phyloP scores from a whole-genome alignment of 208 protist genomes.

The Trypanosoma caninum region DNA sequence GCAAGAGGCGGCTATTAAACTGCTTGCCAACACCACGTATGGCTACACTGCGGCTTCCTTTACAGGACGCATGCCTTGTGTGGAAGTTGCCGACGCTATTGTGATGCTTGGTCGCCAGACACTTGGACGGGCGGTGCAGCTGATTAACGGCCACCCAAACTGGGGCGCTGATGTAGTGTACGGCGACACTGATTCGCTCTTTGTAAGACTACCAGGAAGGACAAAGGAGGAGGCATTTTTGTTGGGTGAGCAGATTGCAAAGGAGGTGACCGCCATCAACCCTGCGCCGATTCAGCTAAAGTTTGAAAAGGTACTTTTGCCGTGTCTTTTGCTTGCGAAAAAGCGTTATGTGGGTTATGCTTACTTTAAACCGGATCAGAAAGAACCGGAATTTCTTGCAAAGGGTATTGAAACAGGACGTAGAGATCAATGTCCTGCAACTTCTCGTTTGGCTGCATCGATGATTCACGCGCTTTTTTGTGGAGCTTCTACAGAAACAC shows the following conservation, averaged over 20 bases:
- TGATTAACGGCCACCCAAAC: conserved; percentile 93
- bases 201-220: conserved; percentile 86
- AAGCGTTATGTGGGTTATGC: conserved; percentile 99
- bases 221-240: conserved; percentile 59
- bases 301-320: conserved; percentile 99
- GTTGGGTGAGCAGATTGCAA: conserved; percentile 72
- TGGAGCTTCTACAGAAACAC: conserved; percentile 18
- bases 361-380: conserved; percentile 94
- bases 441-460: conserved; percentile 30
- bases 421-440: conserved; percentile 97
- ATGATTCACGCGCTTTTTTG: conserved; percentile 60
- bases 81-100: conserved; percentile 94
- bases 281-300: conserved; percentile 97
- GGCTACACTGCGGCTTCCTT: conserved; percentile 99
- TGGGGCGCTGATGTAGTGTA: conserved; percentile 98
- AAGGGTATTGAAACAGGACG: conserved; percentile 99
- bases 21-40: conserved; percentile 99
- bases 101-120: conserved; percentile 98
- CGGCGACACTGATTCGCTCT: conserved; percentile 99
- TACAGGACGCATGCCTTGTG: conserved; percentile 98
- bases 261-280: conserved; percentile 92
- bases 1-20: conserved; percentile 98
- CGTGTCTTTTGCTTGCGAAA: conserved; percentile 99
- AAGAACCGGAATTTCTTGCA: conserved; percentile 95
- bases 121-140: conserved; percentile 95